Conservation (phyloP, 371 early-diverging fungal genomes). For the Vittaforma corneae region DNA sequence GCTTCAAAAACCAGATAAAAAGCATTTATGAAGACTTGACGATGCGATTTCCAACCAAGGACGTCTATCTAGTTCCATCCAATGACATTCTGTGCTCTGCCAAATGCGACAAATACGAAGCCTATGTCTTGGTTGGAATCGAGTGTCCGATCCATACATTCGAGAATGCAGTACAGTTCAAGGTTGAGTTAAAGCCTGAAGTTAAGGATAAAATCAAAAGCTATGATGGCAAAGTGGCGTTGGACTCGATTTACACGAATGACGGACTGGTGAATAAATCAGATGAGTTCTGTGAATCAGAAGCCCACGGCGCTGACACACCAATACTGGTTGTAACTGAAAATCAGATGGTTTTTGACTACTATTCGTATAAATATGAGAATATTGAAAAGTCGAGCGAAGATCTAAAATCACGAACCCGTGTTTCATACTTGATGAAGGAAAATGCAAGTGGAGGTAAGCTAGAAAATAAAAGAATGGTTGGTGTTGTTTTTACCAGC, state of each 20-base stretch:
- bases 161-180: constrained; percentile 17
- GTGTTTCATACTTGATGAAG: constrained; percentile 15
- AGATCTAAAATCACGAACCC: neutral
- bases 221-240: neutral
- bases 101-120: constrained; percentile 15
- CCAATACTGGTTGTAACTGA: constrained; percentile 17
- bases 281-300: neutral
- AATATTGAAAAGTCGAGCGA: neutral
- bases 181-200: neutral
- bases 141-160: constrained; percentile 13
- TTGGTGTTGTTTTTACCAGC: constrained; percentile 44
- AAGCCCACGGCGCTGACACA: neutral
- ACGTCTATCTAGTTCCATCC: neutral
- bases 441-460: constrained; percentile 17
- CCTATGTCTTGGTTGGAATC: constrained; percentile 11
- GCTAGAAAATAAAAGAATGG: constrained; percentile 19
- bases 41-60: neutral
- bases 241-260: constrained; percentile 11
- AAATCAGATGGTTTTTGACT: constrained; percentile 9
- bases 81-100: constrained; percentile 5
- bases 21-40: neutral
- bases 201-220: neutral
- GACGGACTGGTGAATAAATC: neutral
- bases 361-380: constrained; percentile 4
- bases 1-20: neutral